Base-by-base conservation (phyloP, 495 filamentous ascomycete species). In the Lineolata rhizophorae region DNA sequence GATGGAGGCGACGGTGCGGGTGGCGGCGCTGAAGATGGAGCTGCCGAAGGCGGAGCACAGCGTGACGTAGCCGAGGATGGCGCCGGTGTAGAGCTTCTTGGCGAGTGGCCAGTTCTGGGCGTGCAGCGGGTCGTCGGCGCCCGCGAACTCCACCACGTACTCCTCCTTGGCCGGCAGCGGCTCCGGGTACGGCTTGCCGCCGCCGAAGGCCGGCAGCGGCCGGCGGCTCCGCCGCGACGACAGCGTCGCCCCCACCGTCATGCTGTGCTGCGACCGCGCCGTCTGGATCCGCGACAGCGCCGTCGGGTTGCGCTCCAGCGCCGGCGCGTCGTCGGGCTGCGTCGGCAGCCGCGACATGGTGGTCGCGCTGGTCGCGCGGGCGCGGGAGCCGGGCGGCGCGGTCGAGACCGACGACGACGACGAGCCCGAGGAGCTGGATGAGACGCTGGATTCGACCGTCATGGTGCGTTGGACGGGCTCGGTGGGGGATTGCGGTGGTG, bases 31-130 rank as follows among this genome's bases (percentile, higher is more conserved):
- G 59, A 76, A 79, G 41, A 78, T 69, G 37, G 59, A 66, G 8
- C 66, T 72, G 0, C 64, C 66, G 46, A 91, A 90, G 4, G 81
- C 69, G 1, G 77, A 54, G 6, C 67, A 67, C 37, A 87, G 56
- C 9, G 79, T 90, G 2, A 73, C 79, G 42, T 66, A 84, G 24
- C 76, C 76, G 5, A 90, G 64, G 39, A 91, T 74, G n/a, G 58
- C 55, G 14, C 70, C 67, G 0, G 67, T 79, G 5, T 62, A 42
- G 14, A 84, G 21, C 72, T 90, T 90, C 54, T 75, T 81, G 37
- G 44, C 61, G 17, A 76, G 35, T 2, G 46, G 39, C 61, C 63
- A 68, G 44, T 68, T 70, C 37, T 62, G 55, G 3, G 64, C 61
- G 40, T 70, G 56, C 5, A 46, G 20, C 0, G 62, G 62, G 40